Evolutionary conservation across 2,329 filamentous ascomycete genomes (phyloP).

Genomic region (Alternaria angustiovoidea): DNA sequence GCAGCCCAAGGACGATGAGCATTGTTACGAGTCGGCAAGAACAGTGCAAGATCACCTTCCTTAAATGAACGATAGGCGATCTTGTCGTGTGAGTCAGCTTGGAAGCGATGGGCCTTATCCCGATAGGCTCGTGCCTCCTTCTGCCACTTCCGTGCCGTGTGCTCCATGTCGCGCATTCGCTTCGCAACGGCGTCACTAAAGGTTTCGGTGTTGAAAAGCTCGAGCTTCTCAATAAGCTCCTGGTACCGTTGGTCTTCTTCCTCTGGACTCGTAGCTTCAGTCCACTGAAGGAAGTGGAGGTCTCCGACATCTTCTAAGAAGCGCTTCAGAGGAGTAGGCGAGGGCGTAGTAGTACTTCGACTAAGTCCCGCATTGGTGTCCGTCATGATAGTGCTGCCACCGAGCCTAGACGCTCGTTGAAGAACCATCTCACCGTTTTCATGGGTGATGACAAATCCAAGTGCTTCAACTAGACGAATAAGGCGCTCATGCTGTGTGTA

Average conservation of each 20-base stretch:
- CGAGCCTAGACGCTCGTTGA: slow-evolving; percentile 71
- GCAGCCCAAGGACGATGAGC: slow-evolving; percentile 95
- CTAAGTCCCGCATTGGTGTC: slow-evolving; percentile 51
- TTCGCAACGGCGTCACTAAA: slow-evolving; percentile 88
- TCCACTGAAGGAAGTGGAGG: slow-evolving; percentile 82
- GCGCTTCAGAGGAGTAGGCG: slow-evolving; percentile 62
- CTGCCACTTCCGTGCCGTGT: slow-evolving; percentile 91
- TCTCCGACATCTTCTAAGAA: slow-evolving; percentile 69
- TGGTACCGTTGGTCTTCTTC: slow-evolving; percentile 77
- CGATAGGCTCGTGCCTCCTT: slow-evolving; percentile 86
- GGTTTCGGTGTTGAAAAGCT: slow-evolving; percentile 81
- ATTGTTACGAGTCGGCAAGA: slow-evolving; percentile 93
- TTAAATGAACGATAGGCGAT: slow-evolving; percentile 97
- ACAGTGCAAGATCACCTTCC: slow-evolving; percentile 91
- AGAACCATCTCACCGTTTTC: slow-evolving; percentile 77
- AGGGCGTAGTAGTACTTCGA: slow-evolving; percentile 65
- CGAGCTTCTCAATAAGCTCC: slow-evolving; percentile 75
- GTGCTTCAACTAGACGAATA: slow-evolving; percentile 81
- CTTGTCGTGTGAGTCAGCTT: slow-evolving; percentile 91
- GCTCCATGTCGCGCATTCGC: slow-evolving; percentile 90
- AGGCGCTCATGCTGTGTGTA: slow-evolving; percentile 86
- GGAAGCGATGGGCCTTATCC: slow-evolving; percentile 81
- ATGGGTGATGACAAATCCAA: slow-evolving; percentile 83
- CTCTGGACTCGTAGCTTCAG: slow-evolving; percentile 70
- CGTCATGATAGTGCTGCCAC: slow-evolving; percentile 56